A percentile compares a stretch with the other conserved stretches of the same genome.
Evolutionary conservation across 2,329 filamentous ascomycete species (phyloP).

Genomic region (Aspergillus pseudonomiae): DNA sequence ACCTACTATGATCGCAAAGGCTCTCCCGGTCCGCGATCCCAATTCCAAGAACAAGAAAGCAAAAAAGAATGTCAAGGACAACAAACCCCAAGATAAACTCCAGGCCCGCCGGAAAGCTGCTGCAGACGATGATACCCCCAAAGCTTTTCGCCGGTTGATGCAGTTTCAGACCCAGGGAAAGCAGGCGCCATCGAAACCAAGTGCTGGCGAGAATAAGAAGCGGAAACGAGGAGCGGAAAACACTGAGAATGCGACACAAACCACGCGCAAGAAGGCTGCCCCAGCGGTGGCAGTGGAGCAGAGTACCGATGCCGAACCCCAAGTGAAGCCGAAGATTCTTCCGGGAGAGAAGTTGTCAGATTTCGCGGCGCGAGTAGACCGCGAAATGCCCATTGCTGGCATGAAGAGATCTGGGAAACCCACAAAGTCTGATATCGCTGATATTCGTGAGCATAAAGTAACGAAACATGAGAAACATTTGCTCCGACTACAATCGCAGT

Average conservation of each 20-base stretch:
- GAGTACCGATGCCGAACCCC: conserved; percentile 11
- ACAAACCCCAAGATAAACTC: conserved; percentile 29
- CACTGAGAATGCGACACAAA: conserved; percentile 22
- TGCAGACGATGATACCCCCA: conserved; percentile 75
- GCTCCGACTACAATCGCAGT: conserved; percentile 59
- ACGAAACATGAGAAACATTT: conserved; percentile 87
- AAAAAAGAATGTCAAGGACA: conserved; percentile 36
- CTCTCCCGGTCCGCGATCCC: conserved; percentile 58
- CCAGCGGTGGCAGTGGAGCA: not conserved
- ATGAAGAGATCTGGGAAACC: conserved; percentile 61
- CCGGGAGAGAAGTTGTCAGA: conserved; percentile 83
- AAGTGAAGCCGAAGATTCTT: conserved; percentile 66
- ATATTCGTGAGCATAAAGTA: conserved; percentile 58
- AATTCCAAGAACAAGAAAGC: conserved; percentile 37
- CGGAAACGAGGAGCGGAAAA: conserved; percentile 43
- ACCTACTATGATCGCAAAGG: conserved; percentile 60
- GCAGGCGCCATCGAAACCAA: conserved; percentile 61
- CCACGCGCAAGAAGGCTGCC: conserved; percentile 25
- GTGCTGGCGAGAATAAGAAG: conserved; percentile 60
- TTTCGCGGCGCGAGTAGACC: conserved; percentile 81
- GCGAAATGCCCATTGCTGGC: conserved; percentile 74
- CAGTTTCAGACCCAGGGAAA: conserved; percentile 64
- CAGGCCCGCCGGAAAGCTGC: conserved; percentile 35
- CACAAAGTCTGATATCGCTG: conserved; percentile 27
- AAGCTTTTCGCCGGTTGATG: conserved; percentile 86